Evolutionary conservation across 225 moss, liverwort and hornwort genomes (phyloP).

Genomic region (Asterella californica): DNA sequence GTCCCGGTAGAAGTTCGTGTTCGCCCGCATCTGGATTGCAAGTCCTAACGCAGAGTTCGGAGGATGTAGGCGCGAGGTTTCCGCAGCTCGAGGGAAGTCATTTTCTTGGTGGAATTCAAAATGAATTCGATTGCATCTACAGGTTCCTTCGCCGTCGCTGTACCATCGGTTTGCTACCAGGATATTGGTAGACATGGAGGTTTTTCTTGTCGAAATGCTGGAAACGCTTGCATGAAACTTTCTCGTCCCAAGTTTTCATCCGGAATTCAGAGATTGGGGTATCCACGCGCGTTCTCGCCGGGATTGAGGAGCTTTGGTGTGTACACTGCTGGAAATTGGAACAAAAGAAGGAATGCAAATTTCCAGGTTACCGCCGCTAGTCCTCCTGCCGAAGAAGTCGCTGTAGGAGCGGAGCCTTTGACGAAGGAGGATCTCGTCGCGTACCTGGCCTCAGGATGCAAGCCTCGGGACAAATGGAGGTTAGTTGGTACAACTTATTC

Average conservation of each 20-base stretch:
- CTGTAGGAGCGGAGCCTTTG: conserved; percentile 50
- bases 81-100: neutral
- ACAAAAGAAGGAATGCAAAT: conserved; percentile 12
- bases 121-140: conserved; percentile 1
- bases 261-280: conserved; percentile 2
- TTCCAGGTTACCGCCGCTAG: conserved; percentile 61
- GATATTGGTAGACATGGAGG: neutral
- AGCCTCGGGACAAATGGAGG: conserved; percentile 93
- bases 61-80: conserved; percentile 5
- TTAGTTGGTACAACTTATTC: conserved; percentile 25
- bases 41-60: neutral
- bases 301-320: conserved; percentile 6
- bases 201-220: neutral
- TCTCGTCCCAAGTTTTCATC: neutral
- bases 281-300: neutral
- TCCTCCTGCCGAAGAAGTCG: conserved; percentile 62
- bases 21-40: neutral
- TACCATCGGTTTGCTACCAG: neutral
- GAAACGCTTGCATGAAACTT: neutral
- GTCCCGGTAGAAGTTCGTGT: neutral
- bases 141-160: neutral
- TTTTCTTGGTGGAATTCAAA: neutral
- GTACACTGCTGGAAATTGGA: neutral
- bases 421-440: conserved; percentile 69
- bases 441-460: conserved; percentile 87